phyloP scores from a whole-genome alignment of 2,329 filamentous ascomycete species.

The Ceratocystis harringtonii region DNA sequence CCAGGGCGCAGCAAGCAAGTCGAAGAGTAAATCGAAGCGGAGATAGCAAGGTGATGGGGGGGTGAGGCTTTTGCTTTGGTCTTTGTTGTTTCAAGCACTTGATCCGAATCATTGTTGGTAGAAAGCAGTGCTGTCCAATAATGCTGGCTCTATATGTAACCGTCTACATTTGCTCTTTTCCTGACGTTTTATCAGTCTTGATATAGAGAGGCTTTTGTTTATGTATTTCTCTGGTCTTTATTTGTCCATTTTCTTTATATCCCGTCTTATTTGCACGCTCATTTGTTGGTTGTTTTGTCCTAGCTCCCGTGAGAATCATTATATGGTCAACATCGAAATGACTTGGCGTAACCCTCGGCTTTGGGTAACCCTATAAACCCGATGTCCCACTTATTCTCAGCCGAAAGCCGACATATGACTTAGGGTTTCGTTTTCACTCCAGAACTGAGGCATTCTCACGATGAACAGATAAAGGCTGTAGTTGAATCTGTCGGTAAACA shows the following conservation, averaged over 20 bases:
- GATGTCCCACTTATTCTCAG: neutral
- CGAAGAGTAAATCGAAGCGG: constrained; percentile 39
- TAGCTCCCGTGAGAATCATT: neutral
- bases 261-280: neutral
- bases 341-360: neutral
- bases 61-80: neutral
- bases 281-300: neutral
- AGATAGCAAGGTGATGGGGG: constrained; percentile 23
- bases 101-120: too few species aligned
- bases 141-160: neutral
- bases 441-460: neutral
- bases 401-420: neutral
- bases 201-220: neutral
- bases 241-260: neutral
- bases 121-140: too few species aligned
- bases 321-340: neutral
- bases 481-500: neutral
- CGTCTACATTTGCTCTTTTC: neutral
- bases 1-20: constrained; percentile 24
- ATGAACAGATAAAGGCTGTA: neutral
- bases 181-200: neutral
- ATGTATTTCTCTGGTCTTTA: neutral
- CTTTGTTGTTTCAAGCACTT: constrained; percentile 2
- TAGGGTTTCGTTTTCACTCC: neutral
- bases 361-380: neutral